These are phyloP conservation scores for Lantana camara DNA, from an alignment of 257 asterid species.

Conservation along the genomic window DNA sequence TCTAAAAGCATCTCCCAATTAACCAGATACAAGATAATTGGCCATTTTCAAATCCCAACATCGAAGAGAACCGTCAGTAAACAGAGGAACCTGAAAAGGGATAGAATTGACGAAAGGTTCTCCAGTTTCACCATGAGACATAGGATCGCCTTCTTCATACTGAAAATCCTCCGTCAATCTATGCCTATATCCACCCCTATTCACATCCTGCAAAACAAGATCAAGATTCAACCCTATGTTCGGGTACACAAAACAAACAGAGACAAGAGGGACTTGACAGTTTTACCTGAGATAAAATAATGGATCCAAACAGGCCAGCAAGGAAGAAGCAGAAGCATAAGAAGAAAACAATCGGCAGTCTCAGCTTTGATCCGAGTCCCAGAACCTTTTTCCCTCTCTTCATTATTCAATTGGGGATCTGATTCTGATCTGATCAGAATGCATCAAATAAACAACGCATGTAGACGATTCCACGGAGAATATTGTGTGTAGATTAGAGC, in stretches of 20 bases:
- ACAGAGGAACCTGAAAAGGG: conserved; percentile 48
- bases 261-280: neutral
- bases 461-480: neutral
- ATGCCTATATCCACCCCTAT: conserved; percentile 31
- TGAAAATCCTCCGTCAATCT: conserved; percentile 26
- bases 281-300: conserved; percentile 46
- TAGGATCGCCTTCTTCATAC: conserved; percentile 23
- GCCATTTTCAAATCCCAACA: conserved; percentile 13
- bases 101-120: conserved; percentile 39
- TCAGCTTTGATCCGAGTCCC: conserved; percentile 33
- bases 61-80: neutral
- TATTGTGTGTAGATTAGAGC: neutral
- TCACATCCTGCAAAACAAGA: conserved; percentile 39
- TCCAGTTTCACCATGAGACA: conserved; percentile 46
- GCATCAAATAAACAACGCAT: neutral
- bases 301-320: conserved; percentile 54
- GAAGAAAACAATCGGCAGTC: conserved; percentile 39
- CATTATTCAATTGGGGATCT: conserved; percentile 30
- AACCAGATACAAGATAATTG: conserved; percentile 8
- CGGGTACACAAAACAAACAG: neutral
- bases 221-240: conserved; percentile 22
- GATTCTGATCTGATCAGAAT: neutral
- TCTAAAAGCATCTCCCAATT: neutral
- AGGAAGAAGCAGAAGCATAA: conserved; percentile 56
- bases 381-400: conserved; percentile 43